A percentile compares a stretch with the other conserved stretches of the same genome.
phyloP scores from a whole-genome alignment of 1,284 basidiomycete species.

The Rhodofomes roseus region DNA sequence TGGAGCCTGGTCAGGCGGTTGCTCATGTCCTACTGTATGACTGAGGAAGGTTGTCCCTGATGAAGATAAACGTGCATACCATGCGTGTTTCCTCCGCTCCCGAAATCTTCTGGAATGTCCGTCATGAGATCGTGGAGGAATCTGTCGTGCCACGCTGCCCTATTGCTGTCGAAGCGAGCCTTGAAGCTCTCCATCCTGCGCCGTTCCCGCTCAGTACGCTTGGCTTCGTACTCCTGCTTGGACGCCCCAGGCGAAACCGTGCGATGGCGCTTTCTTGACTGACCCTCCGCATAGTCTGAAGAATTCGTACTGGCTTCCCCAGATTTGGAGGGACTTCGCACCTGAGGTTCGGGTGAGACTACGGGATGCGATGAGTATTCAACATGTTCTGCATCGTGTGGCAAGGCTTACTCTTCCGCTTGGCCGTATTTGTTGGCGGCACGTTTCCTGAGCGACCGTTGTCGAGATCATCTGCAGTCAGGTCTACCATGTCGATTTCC shows the following conservation, averaged over 20 bases:
- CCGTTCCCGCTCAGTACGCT: slow-evolving; percentile 34
- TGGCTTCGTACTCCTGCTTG: slow-evolving; percentile 37
- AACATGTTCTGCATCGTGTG: neutral
- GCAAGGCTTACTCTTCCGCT: slow-evolving; percentile 17
- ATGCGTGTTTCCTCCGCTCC: neutral
- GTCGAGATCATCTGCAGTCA: slow-evolving; percentile 5
- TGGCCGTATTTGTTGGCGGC: slow-evolving; percentile 7
- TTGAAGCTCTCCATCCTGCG: slow-evolving; percentile 14
- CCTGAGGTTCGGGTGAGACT: neutral
- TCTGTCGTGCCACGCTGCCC: slow-evolving; percentile 21
- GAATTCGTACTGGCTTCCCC: neutral
- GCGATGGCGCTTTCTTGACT: slow-evolving; percentile 12
- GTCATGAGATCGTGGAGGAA: slow-evolving; percentile 38
- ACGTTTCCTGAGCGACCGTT: neutral
- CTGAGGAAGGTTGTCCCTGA: neutral
- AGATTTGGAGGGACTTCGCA: neutral
- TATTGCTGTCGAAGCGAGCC: slow-evolving; percentile 33
- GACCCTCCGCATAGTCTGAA: neutral
- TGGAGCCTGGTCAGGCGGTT: neutral
- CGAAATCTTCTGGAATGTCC: slow-evolving; percentile 6
- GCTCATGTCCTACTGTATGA: neutral
- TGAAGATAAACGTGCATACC: neutral
- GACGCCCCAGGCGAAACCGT: slow-evolving; percentile 29
- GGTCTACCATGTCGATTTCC: slow-evolving; percentile 14
- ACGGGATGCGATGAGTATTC: neutral